phyloP scores from a whole-genome alignment of 2,329 filamentous ascomycete species.

The Acephala macrosclerotiorum region DNA sequence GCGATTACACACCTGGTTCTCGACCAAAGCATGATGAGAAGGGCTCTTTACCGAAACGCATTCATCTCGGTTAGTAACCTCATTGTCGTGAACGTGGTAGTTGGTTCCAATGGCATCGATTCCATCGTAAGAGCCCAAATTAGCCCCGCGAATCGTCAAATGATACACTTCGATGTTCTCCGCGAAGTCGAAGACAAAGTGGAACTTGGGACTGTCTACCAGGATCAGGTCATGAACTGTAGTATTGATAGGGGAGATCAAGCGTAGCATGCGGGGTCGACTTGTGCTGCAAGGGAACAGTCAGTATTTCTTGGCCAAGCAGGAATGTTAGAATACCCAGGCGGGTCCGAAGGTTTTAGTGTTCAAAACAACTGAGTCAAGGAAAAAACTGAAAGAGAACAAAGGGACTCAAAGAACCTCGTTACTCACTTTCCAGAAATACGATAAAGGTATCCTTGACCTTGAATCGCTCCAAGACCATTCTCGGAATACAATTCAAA shows the following conservation, averaged over 20 bases:
- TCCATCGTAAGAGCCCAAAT: constrained; percentile 11
- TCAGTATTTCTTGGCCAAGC: no score
- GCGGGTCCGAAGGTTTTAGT: no score
- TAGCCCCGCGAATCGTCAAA: constrained; percentile 12
- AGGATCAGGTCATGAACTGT: constrained; percentile 10
- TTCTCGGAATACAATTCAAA: constrained; percentile 14
- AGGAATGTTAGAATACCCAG: no score
- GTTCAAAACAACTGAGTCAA: no score
- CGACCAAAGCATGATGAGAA: constrained; percentile 7
- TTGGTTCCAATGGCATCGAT: constrained; percentile 15
- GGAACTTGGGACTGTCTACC: constrained; percentile 15
- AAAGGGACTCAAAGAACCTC: background rate
- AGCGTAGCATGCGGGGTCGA: constrained; percentile 7
- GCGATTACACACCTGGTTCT: constrained; percentile 11
- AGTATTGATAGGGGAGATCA: constrained; percentile 10
- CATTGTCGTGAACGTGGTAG: constrained; percentile 11
- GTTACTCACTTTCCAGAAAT: constrained; percentile 6
- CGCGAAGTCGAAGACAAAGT: constrained; percentile 14
- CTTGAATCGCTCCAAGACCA: constrained; percentile 9
- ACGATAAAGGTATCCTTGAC: constrained; percentile 13
- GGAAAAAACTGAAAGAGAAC: background rate
- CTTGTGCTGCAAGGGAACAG: constrained; percentile 2
- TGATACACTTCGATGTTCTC: constrained; percentile 13
- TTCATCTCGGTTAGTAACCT: constrained; percentile 17
- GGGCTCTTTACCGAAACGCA: constrained; percentile 13